Evolutionary conservation across 345 rosid genomes (phyloP), one percentile per base, ranked within the genome.

Genomic region (Aquilaria malaccensis): DNA sequence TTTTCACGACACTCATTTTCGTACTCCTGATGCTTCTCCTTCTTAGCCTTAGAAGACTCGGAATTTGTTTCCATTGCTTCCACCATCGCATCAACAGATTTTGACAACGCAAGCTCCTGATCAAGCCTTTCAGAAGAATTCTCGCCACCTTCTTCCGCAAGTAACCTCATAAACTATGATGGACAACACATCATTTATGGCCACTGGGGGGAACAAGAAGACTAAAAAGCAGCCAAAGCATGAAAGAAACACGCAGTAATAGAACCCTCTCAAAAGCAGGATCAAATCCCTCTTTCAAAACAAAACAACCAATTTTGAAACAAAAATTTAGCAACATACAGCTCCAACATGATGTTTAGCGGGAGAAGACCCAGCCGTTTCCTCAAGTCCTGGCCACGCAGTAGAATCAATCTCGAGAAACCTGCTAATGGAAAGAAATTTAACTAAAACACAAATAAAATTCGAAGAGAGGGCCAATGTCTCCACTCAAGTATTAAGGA

Each of bases 361-460:
- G 7, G 89, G 87, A 77, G 87, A 78, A 64, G 87, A 75, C 37
- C 81, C 87, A 54, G 95, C 87, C 30, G 97, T 86, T 75, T 94
- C 95, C 75, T 94, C 95, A 1, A 94, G 81, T 45, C 96, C 99
- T 59, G 59, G 77, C 99, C 97, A 94, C 30, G 97, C 99, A 0
- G 75, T 54, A 0, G 83, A 69, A 15, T 83, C 87, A 37, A 94
- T 82, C 51, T 80, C 86, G 37, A 94, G 79, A 74, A 86, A 83
- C 57, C 99, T 94, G 66, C 56, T 33, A 33, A 66, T 3, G 52
- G 31, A 69, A 59, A 33, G 54, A 58, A 67, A 56, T 56, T 4
- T 22, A 41, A 58, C 10, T 50, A 13, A 33, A 11, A 61, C 32
- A 52, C 51, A 45, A 50, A 70, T 14, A 15, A 50, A 50, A 22